A percentile compares a stretch with the other conserved stretches of the same genome.
Conservation (phyloP, 2,329 filamentous ascomycete genomes). For the Coniella vitis region DNA sequence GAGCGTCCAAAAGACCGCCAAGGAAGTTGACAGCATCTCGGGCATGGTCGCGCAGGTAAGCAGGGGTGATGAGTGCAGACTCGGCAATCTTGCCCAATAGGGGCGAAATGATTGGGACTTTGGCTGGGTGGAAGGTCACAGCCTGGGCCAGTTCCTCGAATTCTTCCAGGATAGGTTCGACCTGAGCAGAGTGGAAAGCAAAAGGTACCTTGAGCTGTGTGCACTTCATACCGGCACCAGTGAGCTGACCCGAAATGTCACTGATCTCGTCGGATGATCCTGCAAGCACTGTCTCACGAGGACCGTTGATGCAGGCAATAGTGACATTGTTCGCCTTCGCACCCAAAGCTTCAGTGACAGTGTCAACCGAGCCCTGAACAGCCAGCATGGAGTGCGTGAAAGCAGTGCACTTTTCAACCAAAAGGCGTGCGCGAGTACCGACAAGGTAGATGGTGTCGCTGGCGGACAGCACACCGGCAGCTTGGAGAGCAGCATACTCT, state of each 20-base stretch:
- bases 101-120: constrained; percentile 60
- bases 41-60: constrained; percentile 59
- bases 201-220: constrained; percentile 43
- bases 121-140: constrained; percentile 36
- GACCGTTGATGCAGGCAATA: constrained; percentile 69
- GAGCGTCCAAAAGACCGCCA: constrained; percentile 52
- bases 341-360: constrained; percentile 45
- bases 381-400: constrained; percentile 57
- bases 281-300: constrained; percentile 65
- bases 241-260: constrained; percentile 34
- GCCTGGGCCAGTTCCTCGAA: constrained; percentile 42
- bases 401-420: constrained; percentile 57
- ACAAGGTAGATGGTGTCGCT: constrained; percentile 68
- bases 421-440: constrained; percentile 57
- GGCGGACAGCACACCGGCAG: constrained; percentile 63
- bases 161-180: constrained; percentile 49
- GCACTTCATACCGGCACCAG: constrained; percentile 32
- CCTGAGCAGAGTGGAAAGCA: constrained; percentile 48
- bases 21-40: constrained; percentile 65
- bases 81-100: constrained; percentile 56
- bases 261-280: constrained; percentile 36
- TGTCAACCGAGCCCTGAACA: constrained; percentile 40
- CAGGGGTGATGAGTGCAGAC: constrained; percentile 47
- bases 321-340: constrained; percentile 35
- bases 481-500: constrained; percentile 63